Percentiles rank a stretch among this genome's conserved stretches.
Conservation (phyloP, 192 early-diverging fungal genomes). For the Linnemannia schmuckeri region DNA sequence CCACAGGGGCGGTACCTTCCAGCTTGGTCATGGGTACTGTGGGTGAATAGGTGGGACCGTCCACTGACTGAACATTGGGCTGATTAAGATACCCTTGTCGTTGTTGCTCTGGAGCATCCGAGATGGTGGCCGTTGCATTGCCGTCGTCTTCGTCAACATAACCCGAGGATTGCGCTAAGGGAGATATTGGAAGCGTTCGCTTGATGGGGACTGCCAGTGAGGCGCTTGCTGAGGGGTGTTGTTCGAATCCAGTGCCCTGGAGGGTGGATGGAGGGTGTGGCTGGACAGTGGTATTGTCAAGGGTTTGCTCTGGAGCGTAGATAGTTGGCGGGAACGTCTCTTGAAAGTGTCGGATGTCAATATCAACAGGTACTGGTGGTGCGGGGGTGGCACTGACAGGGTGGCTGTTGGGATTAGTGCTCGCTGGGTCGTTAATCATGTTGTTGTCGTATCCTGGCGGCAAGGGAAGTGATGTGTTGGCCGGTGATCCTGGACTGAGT, state of each 20-base stretch:
- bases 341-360: not conserved
- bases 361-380: not conserved
- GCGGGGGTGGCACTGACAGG: not conserved
- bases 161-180: conserved; percentile 20
- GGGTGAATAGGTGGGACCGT: not conserved
- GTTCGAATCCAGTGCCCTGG: not conserved
- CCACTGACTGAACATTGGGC: not conserved
- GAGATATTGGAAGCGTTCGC: conserved; percentile 45
- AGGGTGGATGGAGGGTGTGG: not conserved
- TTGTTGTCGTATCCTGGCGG: not conserved
- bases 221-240: not conserved
- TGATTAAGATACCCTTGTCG: not conserved
- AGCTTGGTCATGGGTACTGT: not conserved
- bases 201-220: not conserved
- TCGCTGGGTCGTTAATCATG: not conserved
- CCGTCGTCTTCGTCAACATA: conserved; percentile 9
- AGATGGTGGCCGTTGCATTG: not conserved
- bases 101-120: not conserved
- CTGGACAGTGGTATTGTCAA: not conserved
- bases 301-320: not conserved
- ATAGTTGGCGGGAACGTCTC: not conserved
- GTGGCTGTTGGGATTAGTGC: not conserved
- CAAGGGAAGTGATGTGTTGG: not conserved
- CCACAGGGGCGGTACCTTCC: not conserved
- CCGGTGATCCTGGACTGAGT: not conserved